Percentiles rank a stretch among this genome's conserved stretches.
phyloP scores from a whole-genome alignment of 257 asterid species.

The Nyctanthes arbortristis region DNA sequence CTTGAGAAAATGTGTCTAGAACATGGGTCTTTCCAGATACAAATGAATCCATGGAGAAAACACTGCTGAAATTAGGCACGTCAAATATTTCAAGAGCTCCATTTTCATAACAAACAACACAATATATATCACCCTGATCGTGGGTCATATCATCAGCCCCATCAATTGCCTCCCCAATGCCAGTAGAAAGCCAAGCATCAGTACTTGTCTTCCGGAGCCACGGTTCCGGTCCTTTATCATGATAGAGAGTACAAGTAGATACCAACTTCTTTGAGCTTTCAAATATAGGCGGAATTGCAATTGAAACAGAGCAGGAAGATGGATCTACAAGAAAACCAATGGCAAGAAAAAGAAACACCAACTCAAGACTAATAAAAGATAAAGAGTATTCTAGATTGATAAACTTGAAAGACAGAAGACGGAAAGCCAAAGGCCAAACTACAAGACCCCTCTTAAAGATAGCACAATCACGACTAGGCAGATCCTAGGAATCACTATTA shows the following conservation, averaged over 20 bases:
- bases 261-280: constrained; percentile 62
- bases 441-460: not conserved
- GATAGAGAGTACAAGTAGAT: constrained; percentile 89
- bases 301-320: constrained; percentile 78
- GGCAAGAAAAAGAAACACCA: constrained; percentile 4
- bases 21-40: constrained; percentile 75
- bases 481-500: not conserved
- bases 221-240: constrained; percentile 89
- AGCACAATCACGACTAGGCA: not conserved
- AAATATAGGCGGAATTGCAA: constrained; percentile 61
- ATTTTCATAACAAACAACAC: constrained; percentile 74
- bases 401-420: constrained; percentile 17
- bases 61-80: constrained; percentile 79
- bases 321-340: constrained; percentile 57
- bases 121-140: constrained; percentile 92
- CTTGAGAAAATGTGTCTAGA: constrained; percentile 58
- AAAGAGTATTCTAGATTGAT: not conserved
- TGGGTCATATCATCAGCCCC: constrained; percentile 83
- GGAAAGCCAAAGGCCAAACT: constrained; percentile 17
- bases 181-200: constrained; percentile 99
- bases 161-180: constrained; percentile 82
- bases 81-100: constrained; percentile 88
- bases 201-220: constrained; percentile 97
- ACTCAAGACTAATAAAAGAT: constrained; percentile 14
- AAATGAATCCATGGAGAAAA: constrained; percentile 71